Base-by-base conservation (phyloP, 2,329 filamentous ascomycete genomes). In the Talaromyces funiculosus region DNA sequence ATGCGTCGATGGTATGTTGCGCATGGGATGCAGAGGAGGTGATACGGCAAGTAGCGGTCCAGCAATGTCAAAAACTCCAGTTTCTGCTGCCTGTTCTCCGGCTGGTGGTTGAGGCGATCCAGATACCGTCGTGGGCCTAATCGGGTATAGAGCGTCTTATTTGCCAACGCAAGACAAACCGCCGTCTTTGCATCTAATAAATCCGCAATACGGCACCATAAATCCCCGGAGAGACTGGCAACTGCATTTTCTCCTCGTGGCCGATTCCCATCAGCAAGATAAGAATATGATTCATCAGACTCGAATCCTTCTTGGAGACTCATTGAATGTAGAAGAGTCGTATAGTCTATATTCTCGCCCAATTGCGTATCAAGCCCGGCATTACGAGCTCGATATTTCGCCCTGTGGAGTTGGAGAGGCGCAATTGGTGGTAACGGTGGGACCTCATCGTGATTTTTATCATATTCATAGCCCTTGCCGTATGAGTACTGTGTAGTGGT, bases 21-120 rank as follows among this genome's bases (percentile, higher is more conserved):
- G 67, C 84, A 87, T 4, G 80, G 78, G 67, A 84, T 83, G 69
- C 84, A 87, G 58, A 86, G 77, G 6, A 87, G 75, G 65, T 86
- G 82, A 37, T 78, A 73, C 2, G 84, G 84, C 18, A 84, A 72
- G 16, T 76, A 68, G 12, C 72, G 68, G 62, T 86, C 83, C 67
- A 86, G 75, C 2, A 71, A 68, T 12, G 77, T 67, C 4, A 87
- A 75, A 66, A 86, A 85, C 3, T 78, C 71, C 49, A 79, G 72
- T 55, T 79, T 80, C 61, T 81, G 69, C 4, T 75, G 64, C 47
- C 70, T 71, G 64, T 84, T 81, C 6, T 77, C 68, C 3, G 80
- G 76, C 31, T 82, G 70, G 4, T 65, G 69, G 37, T 68, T 49
- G 4, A 45, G 29, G 9, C n/a, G 16, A 24, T 38, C 24, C 2